These are phyloP conservation scores for Magnaporthiopsis rhizophila DNA, from an alignment of 2,329 filamentous ascomycete genomes.

Conservation along the genomic window DNA sequence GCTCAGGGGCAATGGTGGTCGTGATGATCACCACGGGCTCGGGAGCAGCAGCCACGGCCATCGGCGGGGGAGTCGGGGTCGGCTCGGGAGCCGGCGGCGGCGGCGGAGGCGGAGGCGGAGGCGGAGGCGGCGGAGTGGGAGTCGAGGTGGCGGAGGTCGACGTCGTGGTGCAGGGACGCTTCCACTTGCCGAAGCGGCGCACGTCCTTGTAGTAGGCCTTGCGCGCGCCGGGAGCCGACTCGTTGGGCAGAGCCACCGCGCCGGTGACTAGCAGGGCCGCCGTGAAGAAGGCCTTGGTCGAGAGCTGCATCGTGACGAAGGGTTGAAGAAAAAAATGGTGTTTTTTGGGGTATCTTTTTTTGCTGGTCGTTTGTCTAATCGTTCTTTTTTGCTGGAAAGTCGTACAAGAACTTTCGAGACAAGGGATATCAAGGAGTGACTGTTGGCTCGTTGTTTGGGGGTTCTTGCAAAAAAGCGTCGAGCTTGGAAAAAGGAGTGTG, in stretches of 20 bases:
- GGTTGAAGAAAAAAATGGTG: background rate
- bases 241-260: conserved; percentile 1
- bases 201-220: background rate
- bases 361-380: background rate
- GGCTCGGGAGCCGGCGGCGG: background rate
- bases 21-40: too few relatives aligned
- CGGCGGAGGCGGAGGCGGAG: background rate
- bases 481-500: conserved; percentile 7
- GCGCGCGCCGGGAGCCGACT: background rate
- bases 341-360: background rate
- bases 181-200: conserved; percentile 1
- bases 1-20: too few relatives aligned
- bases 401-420: background rate
- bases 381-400: background rate
- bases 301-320: conserved; percentile 5
- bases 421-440: conserved; percentile 5
- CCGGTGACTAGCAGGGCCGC: conserved; percentile 3
- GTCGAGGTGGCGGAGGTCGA: background rate
- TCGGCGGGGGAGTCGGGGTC: background rate
- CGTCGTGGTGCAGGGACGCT: background rate
- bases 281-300: conserved; percentile 1
- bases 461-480: conserved; percentile 1
- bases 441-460: background rate
- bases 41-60: too few relatives aligned
- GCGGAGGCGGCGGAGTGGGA: background rate